Percentiles rank a stretch among this genome's conserved stretches.
phyloP scores from a whole-genome alignment of 768 basidiomycete genomes.

The Paxillus ammoniavirescens region DNA sequence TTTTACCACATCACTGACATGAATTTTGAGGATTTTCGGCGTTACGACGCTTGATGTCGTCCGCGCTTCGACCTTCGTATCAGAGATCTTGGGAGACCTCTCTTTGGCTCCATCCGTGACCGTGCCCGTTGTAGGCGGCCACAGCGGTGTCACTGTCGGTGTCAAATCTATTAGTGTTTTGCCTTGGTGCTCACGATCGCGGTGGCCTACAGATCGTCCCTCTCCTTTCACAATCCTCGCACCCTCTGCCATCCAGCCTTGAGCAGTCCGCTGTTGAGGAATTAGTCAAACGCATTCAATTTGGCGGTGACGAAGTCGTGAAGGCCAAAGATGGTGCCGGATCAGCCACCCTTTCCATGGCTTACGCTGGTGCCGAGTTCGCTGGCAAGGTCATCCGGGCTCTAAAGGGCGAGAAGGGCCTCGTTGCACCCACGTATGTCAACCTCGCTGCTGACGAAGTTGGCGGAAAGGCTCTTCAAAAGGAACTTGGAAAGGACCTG shows the following conservation, averaged over 20 bases:
- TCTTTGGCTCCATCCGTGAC: slow-evolving; percentile 58
- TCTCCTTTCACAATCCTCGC: slow-evolving; percentile 86
- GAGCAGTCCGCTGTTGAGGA: slow-evolving; percentile 48
- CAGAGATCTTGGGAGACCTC: slow-evolving; percentile 69
- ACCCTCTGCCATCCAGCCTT: slow-evolving; percentile 63
- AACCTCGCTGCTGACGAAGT: slow-evolving; percentile 67
- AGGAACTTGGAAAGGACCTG: slow-evolving; percentile 72
- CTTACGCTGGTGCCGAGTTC: slow-evolving; percentile 91
- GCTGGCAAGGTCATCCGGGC: slow-evolving; percentile 81
- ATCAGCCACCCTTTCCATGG: slow-evolving; percentile 97
- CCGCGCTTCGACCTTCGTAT: slow-evolving; percentile 94
- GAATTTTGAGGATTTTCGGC: slow-evolving; percentile 76
- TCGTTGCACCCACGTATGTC: slow-evolving; percentile 83
- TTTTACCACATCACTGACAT: not conserved
- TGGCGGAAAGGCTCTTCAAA: slow-evolving; percentile 71
- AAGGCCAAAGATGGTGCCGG: slow-evolving; percentile 93
- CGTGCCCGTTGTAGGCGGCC: slow-evolving; percentile 93
- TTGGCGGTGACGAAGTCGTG: slow-evolving; percentile 97
- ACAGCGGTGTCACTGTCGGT: slow-evolving; percentile 83
- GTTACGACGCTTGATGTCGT: slow-evolving; percentile 98
- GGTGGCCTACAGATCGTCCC: slow-evolving; percentile 70
- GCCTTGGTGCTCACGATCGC: slow-evolving; percentile 6
- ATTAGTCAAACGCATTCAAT: slow-evolving; percentile 86
- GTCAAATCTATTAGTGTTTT: slow-evolving; percentile 14
- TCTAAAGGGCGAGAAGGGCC: slow-evolving; percentile 82